These are phyloP conservation scores for Fusarium denticulatum DNA, from an alignment of 2,329 filamentous ascomycete genomes.

Conservation along the genomic window DNA sequence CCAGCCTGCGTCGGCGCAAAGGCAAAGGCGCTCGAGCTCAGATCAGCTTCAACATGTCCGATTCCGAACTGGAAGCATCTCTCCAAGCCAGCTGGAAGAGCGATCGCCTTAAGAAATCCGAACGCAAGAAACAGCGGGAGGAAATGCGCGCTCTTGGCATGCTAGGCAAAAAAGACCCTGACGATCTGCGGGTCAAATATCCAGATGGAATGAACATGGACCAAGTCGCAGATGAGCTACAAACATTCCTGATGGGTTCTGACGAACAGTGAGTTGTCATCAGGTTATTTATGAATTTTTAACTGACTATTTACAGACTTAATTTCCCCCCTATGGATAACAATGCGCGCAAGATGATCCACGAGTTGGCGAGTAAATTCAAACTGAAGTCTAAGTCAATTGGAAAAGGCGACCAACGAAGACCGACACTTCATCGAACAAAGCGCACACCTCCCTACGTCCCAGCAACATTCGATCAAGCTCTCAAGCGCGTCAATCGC, in stretches of 20 bases:
- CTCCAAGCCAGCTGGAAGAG: constrained; percentile 71
- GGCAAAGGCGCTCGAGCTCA: constrained; percentile 69
- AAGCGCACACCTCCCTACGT: constrained; percentile 70
- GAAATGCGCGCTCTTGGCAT: constrained; percentile 72
- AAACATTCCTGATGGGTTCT: constrained; percentile 72
- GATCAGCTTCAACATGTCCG: constrained; percentile 64
- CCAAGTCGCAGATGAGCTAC: constrained; percentile 78
- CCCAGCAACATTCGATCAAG: constrained; percentile 62
- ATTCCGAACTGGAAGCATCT: constrained; percentile 72
- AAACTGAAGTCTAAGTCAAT: constrained; percentile 85
- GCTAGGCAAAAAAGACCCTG: constrained; percentile 67
- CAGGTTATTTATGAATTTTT: background rate
- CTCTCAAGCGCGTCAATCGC: constrained; percentile 50
- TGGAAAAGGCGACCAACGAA: constrained; percentile 77
- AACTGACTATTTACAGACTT: constrained; percentile 59
- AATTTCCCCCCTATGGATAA: constrained; percentile 87
- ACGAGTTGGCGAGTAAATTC: constrained; percentile 79
- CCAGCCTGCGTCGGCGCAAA: constrained; percentile 70
- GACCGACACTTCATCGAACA: constrained; percentile 81
- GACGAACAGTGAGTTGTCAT: constrained; percentile 66
- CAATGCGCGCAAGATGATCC: constrained; percentile 77
- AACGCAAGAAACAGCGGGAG: constrained; percentile 76
- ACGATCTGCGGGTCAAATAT: constrained; percentile 77
- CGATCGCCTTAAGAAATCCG: constrained; percentile 76
- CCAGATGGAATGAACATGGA: constrained; percentile 74